Percentiles rank a stretch among this genome's conserved stretches.
These are phyloP conservation scores for Niebla homalea DNA, from an alignment of 495 filamentous ascomycete genomes.

Conservation along the genomic window DNA sequence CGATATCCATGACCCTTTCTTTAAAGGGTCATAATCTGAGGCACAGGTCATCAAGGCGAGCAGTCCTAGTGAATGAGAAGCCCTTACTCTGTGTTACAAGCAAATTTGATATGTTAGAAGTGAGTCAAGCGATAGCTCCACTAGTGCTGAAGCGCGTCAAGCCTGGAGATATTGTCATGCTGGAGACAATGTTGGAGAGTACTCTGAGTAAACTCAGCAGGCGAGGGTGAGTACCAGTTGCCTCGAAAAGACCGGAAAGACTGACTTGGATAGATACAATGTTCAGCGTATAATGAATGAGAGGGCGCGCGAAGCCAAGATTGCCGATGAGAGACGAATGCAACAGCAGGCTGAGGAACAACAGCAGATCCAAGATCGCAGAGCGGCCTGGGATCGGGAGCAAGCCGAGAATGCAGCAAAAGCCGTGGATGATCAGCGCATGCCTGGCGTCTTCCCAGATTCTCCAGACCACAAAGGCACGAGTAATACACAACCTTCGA, in stretches of 20 bases:
- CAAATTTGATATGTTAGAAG: slow-evolving; percentile 68
- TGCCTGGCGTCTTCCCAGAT: slow-evolving; percentile 58
- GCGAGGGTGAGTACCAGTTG: slow-evolving; percentile 37
- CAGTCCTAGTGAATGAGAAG: slow-evolving; percentile 46
- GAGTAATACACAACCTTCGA: slow-evolving; percentile 15
- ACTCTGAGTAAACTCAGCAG: slow-evolving; percentile 62
- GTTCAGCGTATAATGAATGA: slow-evolving; percentile 80
- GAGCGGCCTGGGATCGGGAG: slow-evolving; percentile 36
- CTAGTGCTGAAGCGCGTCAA: slow-evolving; percentile 70
- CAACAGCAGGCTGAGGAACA: slow-evolving; percentile 66
- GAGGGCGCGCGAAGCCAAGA: slow-evolving; percentile 68
- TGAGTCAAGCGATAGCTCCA: slow-evolving; percentile 69
- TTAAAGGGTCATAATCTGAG: slow-evolving; percentile 53
- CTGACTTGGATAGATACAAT: slow-evolving; percentile 45
- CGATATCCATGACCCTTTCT: slow-evolving; percentile 59
- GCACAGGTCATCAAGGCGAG: slow-evolving; percentile 52
- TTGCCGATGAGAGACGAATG: slow-evolving; percentile 69
- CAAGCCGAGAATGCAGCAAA: slow-evolving; percentile 21
- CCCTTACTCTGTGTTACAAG: slow-evolving; percentile 46
- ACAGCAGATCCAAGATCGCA: slow-evolving; percentile 47
- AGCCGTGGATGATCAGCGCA: slow-evolving; percentile 24
- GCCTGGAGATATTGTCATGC: slow-evolving; percentile 68
- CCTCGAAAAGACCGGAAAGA: background rate
- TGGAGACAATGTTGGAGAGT: slow-evolving; percentile 78
- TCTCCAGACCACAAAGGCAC: slow-evolving; percentile 32